Percentiles rank a stretch among this genome's conserved stretches.
These are phyloP conservation scores for Thecaphora thlaspeos DNA, from an alignment of 1,284 basidiomycete genomes.

Conservation along the genomic window DNA sequence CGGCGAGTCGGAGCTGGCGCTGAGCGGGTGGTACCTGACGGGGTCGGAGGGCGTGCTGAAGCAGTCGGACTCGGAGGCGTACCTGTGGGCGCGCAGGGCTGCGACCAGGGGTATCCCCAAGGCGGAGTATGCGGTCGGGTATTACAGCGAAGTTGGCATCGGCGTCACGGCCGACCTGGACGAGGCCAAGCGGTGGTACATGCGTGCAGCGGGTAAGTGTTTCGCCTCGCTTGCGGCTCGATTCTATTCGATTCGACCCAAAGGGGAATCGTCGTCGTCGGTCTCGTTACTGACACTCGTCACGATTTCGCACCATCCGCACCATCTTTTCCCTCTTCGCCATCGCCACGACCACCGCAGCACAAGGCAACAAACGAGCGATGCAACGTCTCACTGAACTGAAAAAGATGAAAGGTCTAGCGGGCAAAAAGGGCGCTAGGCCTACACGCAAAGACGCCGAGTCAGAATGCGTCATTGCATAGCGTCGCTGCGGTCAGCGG, in stretches of 20 bases:
- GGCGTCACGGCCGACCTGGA: slow-evolving; percentile 94
- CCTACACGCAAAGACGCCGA: slow-evolving; percentile 49
- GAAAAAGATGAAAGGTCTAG: slow-evolving; percentile 55
- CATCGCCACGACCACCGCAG: slow-evolving; percentile 59
- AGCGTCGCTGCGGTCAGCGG: no score
- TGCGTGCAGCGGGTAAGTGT: slow-evolving; percentile 64
- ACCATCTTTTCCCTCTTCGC: no score
- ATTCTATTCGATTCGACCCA: no score
- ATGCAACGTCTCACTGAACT: slow-evolving; percentile 89
- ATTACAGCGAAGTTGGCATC: slow-evolving; percentile 96
- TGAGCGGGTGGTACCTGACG: slow-evolving; percentile 96
- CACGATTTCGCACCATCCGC: no score
- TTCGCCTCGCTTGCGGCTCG: no score
- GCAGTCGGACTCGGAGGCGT: slow-evolving; percentile 96
- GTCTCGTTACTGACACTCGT: no score
- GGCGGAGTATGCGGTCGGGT: slow-evolving; percentile 75
- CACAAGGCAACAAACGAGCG: slow-evolving; percentile 89
- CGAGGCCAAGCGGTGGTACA: slow-evolving; percentile 97
- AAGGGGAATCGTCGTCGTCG: no score
- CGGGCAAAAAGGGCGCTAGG: slow-evolving; percentile 36
- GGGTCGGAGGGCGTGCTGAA: slow-evolving; percentile 82
- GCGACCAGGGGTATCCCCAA: slow-evolving; percentile 60
- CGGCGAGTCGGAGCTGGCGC: slow-evolving; percentile 87
- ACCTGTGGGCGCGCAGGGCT: slow-evolving; percentile 63
- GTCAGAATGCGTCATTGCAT: slow-evolving; percentile 47